Percentiles rank a stretch among this genome's conserved stretches.
phyloP scores from a whole-genome alignment of 768 basidiomycete species.

The Lanmaoa pseudosensibilis region DNA sequence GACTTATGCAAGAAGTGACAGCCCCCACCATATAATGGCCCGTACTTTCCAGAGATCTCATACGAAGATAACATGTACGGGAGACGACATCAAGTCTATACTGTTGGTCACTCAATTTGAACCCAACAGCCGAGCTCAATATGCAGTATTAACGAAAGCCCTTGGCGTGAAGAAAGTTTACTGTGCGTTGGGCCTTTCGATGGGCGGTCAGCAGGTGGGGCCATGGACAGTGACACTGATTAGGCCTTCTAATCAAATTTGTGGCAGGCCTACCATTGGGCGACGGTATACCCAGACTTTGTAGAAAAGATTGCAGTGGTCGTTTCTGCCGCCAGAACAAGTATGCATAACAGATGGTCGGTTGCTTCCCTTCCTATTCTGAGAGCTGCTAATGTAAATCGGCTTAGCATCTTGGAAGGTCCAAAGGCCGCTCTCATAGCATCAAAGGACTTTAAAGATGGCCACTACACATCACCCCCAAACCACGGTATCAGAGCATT shows the following conservation, averaged over 20 bases:
- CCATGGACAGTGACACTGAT: not conserved
- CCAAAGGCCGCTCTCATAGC: slow-evolving; percentile 51
- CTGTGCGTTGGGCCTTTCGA: slow-evolving; percentile 54
- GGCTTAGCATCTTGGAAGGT: slow-evolving; percentile 53
- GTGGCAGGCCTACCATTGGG: slow-evolving; percentile 53
- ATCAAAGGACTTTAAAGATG: slow-evolving; percentile 53
- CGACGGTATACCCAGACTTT: slow-evolving; percentile 53
- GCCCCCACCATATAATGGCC: slow-evolving; percentile 57
- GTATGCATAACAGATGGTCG: slow-evolving; percentile 54
- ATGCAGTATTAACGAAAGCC: slow-evolving; percentile 48
- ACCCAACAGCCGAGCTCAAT: slow-evolving; percentile 48
- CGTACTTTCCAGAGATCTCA: slow-evolving; percentile 56
- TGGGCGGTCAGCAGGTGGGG: slow-evolving; percentile 55
- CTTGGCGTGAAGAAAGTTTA: slow-evolving; percentile 46
- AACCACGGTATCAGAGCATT: slow-evolving; percentile 55
- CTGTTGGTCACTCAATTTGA: not conserved
- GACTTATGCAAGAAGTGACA: slow-evolving; percentile 17
- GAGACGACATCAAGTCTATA: slow-evolving; percentile 6
- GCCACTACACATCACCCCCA: slow-evolving; percentile 49
- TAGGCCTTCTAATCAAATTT: not conserved
- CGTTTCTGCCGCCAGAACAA: slow-evolving; percentile 55
- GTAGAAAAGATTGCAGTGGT: slow-evolving; percentile 45
- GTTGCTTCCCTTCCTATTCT: slow-evolving; percentile 1
- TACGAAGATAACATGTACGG: slow-evolving; percentile 58
- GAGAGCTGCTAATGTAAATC: not conserved